Evolutionary conservation across 306 rosid genomes (phyloP), one percentile per base, ranked within the genome.

Genomic region (Phaseolus lunatus): DNA sequence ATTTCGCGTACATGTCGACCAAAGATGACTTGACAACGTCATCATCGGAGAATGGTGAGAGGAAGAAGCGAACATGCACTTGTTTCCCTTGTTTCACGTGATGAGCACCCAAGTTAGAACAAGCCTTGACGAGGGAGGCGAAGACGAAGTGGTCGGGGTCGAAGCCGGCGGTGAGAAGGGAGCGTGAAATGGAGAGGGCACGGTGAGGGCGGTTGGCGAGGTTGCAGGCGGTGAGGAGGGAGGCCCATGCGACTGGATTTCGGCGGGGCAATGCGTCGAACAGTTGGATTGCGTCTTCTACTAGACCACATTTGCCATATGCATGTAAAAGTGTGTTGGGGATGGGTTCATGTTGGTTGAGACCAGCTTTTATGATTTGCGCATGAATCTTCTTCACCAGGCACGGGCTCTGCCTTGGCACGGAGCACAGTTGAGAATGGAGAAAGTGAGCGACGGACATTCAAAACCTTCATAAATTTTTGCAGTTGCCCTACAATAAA

Each of bases 11-110:
- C 97, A 94, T 89, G 50, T 94, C 96, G 63, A 92, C 83, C 75
- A 94, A 68, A 0, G 98, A 88, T 3, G 98, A 91, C 87, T 86
- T 94, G 1, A 89, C 98, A 15, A 94, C 97, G 67, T 90, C 87
- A 7, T 94, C 98, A 1, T 75, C 64, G 6, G 41, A 43, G 84
- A 78, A 91, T 0, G 83, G 74, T 0, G 97, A 91, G 24, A 90
- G 52, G 41, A 85, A n/a, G 79, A 91, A 88, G 57, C 87, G 87
- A 15, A 85, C 94, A 64, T 94, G 98, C 5, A 89, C 85, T 65
- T 94, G 97, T 67, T 75, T 86, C 29, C 94, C 97, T 35, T 59
- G 90, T 61, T 81, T 83, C 37, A 85, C 1, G 47, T 86, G 79
- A 79, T 79, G 3, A 48, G 57, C 63, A 53, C 86, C 86, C 68